Evolutionary conservation across 1,284 basidiomycete genomes (phyloP).

Genomic region (Ganoderma lucidum): DNA sequence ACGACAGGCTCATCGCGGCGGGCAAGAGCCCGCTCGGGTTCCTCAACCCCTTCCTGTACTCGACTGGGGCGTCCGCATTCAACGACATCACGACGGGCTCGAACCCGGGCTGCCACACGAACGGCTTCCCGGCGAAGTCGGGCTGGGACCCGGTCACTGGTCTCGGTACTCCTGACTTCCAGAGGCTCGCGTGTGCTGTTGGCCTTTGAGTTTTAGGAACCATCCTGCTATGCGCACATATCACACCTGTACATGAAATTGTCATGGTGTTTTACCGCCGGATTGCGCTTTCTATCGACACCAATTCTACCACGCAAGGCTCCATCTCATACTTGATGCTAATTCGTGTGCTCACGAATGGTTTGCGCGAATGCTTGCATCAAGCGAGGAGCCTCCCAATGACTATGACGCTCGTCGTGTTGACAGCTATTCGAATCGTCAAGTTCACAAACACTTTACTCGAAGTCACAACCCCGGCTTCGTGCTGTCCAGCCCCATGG

Average conservation of each 20-base stretch:
- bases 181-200: constrained; percentile 26
- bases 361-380: too few relatives aligned
- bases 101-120: constrained; percentile 45
- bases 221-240: background rate
- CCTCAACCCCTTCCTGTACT: constrained; percentile 56
- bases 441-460: too few relatives aligned
- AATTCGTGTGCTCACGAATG: too few relatives aligned
- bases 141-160: constrained; percentile 49
- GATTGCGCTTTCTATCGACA: too few relatives aligned
- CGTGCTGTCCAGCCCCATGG: constrained; percentile 12
- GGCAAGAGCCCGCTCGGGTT: constrained; percentile 51
- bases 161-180: constrained; percentile 43
- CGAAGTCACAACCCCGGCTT: constrained; percentile 11
- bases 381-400: too few relatives aligned
- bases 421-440: too few relatives aligned
- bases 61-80: constrained; percentile 41
- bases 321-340: too few relatives aligned
- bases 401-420: too few relatives aligned
- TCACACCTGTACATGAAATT: too few relatives aligned
- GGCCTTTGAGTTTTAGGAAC: constrained; percentile 7
- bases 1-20: constrained; percentile 57
- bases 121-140: constrained; percentile 45
- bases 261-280: too few relatives aligned
- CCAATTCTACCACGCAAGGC: too few relatives aligned
- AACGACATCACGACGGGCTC: constrained; percentile 50